Conservation (phyloP, 129 eudicot species). For the Chrysanthemum makinoi region DNA sequence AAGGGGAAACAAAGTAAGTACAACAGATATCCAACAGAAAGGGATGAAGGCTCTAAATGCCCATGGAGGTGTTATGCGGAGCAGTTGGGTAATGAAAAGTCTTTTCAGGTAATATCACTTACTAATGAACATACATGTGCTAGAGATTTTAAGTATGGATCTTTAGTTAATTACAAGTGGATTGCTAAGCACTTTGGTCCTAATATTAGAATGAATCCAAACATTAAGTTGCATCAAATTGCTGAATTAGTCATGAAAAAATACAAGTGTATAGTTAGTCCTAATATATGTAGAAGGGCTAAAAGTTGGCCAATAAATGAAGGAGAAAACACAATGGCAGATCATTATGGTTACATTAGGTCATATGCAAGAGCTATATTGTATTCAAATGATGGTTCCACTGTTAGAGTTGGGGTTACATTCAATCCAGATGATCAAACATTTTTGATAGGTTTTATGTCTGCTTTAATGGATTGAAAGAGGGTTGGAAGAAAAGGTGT, state of each 20-base stretch:
- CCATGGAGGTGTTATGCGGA: background rate
- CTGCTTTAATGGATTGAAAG: background rate
- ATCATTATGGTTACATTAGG: background rate
- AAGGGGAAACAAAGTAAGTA: background rate
- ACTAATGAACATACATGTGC: too few species aligned
- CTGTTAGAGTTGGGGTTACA: too few species aligned
- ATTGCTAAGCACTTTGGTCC: too few species aligned
- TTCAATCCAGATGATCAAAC: too few species aligned
- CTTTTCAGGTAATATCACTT: background rate
- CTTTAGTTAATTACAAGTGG: too few species aligned
- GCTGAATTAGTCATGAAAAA: background rate
- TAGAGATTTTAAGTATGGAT: too few species aligned
- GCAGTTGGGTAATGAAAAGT: background rate
- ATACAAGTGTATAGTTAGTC: background rate
- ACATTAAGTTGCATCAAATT: too few species aligned
- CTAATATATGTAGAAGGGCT: background rate
- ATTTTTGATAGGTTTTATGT: background rate
- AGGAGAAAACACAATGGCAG: background rate
- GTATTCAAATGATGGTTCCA: too few species aligned
- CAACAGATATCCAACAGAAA: too few species aligned
- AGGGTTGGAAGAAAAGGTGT: background rate
- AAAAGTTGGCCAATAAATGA: background rate
- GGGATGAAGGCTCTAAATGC: background rate
- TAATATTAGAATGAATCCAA: too few species aligned
- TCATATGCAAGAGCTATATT: background rate